Conservation (phyloP, 2,329 filamentous ascomycete species). For the Fusarium algeriense region DNA sequence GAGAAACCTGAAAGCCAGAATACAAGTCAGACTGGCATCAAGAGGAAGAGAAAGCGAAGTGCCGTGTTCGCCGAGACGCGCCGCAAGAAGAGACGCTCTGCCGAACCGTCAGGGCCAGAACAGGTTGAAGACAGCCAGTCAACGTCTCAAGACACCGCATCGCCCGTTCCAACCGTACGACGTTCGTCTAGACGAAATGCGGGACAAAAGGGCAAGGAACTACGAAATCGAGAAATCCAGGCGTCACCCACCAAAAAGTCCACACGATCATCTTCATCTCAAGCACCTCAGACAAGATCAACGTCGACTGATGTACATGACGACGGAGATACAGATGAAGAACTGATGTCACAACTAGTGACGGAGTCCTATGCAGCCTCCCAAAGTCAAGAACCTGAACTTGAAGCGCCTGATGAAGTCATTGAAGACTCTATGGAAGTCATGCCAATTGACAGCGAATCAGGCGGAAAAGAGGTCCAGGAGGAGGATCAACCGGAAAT, state of each 20-base stretch:
- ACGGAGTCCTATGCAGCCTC: slow-evolving; percentile 57
- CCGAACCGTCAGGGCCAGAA: slow-evolving; percentile 24
- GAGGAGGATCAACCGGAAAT: not conserved
- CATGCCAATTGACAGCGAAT: slow-evolving; percentile 14
- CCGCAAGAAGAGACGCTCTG: slow-evolving; percentile 50
- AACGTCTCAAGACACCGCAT: slow-evolving; percentile 32
- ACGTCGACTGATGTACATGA: slow-evolving; percentile 34
- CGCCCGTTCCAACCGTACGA: slow-evolving; percentile 37
- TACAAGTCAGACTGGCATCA: slow-evolving; percentile 33
- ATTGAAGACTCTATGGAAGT: slow-evolving; percentile 44
- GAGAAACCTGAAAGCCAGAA: slow-evolving; percentile 27
- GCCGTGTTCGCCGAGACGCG: slow-evolving; percentile 37
- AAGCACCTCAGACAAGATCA: slow-evolving; percentile 6
- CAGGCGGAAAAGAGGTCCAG: not conserved
- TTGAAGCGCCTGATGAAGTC: slow-evolving; percentile 10
- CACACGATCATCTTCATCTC: slow-evolving; percentile 6
- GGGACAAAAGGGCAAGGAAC: slow-evolving; percentile 33
- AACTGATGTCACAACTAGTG: slow-evolving; percentile 57
- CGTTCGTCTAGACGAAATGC: slow-evolving; percentile 44
- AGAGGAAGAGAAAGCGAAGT: slow-evolving; percentile 50
- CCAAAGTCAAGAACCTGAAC: slow-evolving; percentile 46
- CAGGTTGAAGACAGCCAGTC: slow-evolving; percentile 38
- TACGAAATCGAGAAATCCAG: slow-evolving; percentile 22
- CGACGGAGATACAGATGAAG: slow-evolving; percentile 55
- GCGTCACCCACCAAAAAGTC: slow-evolving; percentile 22